These are phyloP conservation scores for Spraguea lophii DNA, from an alignment of 371 early-diverging fungal species.

Conservation along the genomic window DNA sequence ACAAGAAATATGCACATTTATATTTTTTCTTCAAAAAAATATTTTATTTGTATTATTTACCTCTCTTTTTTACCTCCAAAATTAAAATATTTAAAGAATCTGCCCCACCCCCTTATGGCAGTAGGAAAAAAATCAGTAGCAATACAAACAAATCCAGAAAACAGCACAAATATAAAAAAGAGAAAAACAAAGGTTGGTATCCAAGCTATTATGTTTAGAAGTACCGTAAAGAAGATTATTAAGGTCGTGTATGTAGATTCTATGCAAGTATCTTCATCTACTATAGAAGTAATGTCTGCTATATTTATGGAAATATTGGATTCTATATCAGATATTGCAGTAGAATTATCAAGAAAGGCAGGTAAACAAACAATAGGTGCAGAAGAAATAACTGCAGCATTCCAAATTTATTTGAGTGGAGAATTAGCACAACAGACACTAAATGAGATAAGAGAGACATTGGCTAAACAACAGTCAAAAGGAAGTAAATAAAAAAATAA, in stretches of 20 bases:
- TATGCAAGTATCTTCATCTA: slow-evolving; percentile 17
- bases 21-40: too few relatives aligned
- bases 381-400: slow-evolving; percentile 41
- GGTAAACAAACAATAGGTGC: slow-evolving; percentile 44
- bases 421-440: slow-evolving; percentile 41
- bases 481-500: slow-evolving; percentile 29
- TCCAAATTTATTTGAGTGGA: slow-evolving; percentile 35
- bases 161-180: background rate
- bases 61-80: too few relatives aligned
- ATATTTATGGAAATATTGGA: slow-evolving; percentile 40
- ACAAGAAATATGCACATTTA: too few relatives aligned
- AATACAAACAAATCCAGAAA: background rate
- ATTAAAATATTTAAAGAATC: too few relatives aligned
- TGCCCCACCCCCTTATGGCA: too few relatives aligned
- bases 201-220: slow-evolving; percentile 10
- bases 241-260: slow-evolving; percentile 18
- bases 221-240: slow-evolving; percentile 21
- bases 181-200: background rate
- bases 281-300: slow-evolving; percentile 40
- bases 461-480: slow-evolving; percentile 35
- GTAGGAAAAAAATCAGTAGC: background rate
- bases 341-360: slow-evolving; percentile 40
- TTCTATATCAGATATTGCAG: slow-evolving; percentile 18
- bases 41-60: too few relatives aligned
- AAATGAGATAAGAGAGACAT: slow-evolving; percentile 38